These are phyloP conservation scores for Plenodomus lindquistii DNA, from an alignment of 2,329 filamentous ascomycete species.

Conservation along the genomic window DNA sequence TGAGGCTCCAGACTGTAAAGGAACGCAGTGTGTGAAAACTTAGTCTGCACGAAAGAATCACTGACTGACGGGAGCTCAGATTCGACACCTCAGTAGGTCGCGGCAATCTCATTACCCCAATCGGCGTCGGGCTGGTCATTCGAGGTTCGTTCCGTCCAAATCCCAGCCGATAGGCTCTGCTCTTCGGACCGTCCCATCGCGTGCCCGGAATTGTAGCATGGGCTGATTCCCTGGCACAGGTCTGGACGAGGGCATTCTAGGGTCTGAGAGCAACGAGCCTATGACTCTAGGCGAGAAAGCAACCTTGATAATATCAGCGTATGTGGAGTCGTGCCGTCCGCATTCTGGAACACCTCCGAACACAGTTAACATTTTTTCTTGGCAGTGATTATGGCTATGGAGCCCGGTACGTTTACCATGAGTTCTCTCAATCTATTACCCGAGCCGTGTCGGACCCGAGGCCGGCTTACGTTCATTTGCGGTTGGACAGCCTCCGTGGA, in stretches of 20 bases:
- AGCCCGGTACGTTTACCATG: constrained; percentile 33
- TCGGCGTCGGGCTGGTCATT: constrained; percentile 86
- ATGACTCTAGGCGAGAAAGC: constrained; percentile 94
- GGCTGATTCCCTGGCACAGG: constrained; percentile 41
- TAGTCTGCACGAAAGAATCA: constrained; percentile 2
- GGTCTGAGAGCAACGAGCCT: constrained; percentile 44
- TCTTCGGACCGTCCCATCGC: constrained; percentile 4
- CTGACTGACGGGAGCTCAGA: constrained; percentile 53
- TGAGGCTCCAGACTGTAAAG: constrained; percentile 63
- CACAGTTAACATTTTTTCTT: constrained; percentile 19
- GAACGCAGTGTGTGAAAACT: constrained; percentile 65
- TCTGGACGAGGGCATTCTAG: constrained; percentile 70
- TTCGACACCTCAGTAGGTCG: constrained; percentile 87
- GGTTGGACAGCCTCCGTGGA: not conserved
- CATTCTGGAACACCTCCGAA: not conserved
- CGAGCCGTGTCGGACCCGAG: not conserved
- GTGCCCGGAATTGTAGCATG: constrained; percentile 7
- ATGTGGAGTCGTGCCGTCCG: constrained; percentile 37
- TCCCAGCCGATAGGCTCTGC: not conserved
- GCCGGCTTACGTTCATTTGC: not conserved
- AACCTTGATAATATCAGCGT: constrained; percentile 79
- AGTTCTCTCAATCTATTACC: constrained; percentile 3
- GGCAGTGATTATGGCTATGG: constrained; percentile 45
- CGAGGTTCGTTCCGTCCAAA: constrained; percentile 62
- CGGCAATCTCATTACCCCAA: constrained; percentile 74